Conservation (phyloP, 2,329 filamentous ascomycete species). For the Fonsecaea monophora region DNA sequence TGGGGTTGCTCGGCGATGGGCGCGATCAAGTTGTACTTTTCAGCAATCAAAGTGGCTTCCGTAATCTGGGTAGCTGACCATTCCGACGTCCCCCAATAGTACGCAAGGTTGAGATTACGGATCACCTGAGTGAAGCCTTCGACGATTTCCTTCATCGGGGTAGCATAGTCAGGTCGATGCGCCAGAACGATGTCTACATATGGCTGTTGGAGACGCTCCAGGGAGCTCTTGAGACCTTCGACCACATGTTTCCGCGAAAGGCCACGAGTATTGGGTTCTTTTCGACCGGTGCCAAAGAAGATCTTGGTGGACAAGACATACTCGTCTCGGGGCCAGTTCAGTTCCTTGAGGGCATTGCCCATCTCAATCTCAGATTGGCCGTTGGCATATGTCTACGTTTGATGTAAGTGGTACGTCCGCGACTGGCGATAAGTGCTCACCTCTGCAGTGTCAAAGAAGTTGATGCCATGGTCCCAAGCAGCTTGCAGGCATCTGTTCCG, state of each 20-base stretch:
- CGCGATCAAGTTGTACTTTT: constrained; percentile 66
- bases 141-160: constrained; percentile 74
- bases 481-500: constrained; percentile 53
- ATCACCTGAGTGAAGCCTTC: constrained; percentile 75
- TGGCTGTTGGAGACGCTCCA: constrained; percentile 67
- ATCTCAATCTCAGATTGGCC: constrained; percentile 63
- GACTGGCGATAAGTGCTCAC: constrained; percentile 36
- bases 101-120: constrained; percentile 66
- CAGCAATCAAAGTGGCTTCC: constrained; percentile 59
- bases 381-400: constrained; percentile 52
- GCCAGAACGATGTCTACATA: constrained; percentile 75
- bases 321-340: constrained; percentile 64
- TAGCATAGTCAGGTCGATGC: constrained; percentile 66
- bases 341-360: constrained; percentile 63
- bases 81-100: constrained; percentile 75
- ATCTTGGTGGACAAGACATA: constrained; percentile 64
- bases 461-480: constrained; percentile 64
- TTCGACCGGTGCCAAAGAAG: constrained; percentile 52
- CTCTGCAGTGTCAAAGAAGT: constrained; percentile 66
- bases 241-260: constrained; percentile 73
- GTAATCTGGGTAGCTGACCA: constrained; percentile 72
- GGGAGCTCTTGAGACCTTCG: constrained; percentile 67
- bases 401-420: constrained; percentile 12
- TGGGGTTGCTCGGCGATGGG: constrained; percentile 71
- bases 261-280: constrained; percentile 66